Evolutionary conservation across 2,329 filamentous ascomycete species (phyloP).

Genomic region (Trichoderma sp.): DNA sequence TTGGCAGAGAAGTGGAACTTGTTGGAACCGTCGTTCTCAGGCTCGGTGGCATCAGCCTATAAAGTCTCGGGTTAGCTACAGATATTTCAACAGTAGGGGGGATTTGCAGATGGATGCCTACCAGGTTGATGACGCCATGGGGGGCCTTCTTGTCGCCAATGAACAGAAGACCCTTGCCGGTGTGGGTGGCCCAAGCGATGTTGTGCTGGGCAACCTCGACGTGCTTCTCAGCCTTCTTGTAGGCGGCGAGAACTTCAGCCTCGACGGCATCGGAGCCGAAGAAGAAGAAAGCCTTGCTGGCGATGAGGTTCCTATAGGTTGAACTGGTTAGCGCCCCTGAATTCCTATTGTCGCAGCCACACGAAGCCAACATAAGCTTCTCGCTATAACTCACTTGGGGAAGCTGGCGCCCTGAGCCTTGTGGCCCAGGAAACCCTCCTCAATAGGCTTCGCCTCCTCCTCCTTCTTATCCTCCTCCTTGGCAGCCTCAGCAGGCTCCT

Average conservation of each 20-base stretch:
- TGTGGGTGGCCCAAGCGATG: slow-evolving; percentile 86
- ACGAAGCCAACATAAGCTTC: not conserved
- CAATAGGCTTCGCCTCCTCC: slow-evolving; percentile 63
- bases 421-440: slow-evolving; percentile 83
- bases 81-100: not conserved
- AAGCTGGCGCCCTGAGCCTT: slow-evolving; percentile 78
- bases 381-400: slow-evolving; percentile 71
- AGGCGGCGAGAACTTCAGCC: slow-evolving; percentile 68
- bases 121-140: slow-evolving; percentile 78
- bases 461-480: slow-evolving; percentile 46
- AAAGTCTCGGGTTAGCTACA: not conserved
- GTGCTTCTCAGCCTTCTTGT: slow-evolving; percentile 86
- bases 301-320: slow-evolving; percentile 72
- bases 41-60: slow-evolving; percentile 62
- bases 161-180: slow-evolving; percentile 92
- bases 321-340: not conserved
- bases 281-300: slow-evolving; percentile 92
- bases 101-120: slow-evolving; percentile 44
- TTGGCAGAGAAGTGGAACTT: slow-evolving; percentile 85
- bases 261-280: slow-evolving; percentile 73
- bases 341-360: not conserved
- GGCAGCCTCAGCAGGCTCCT: slow-evolving; percentile 40
- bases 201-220: slow-evolving; percentile 70
- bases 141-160: slow-evolving; percentile 82
- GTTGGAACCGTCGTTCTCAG: slow-evolving; percentile 69